Evolutionary conservation across 768 basidiomycete genomes (phyloP).

Genomic region (Pisolithus sp.): DNA sequence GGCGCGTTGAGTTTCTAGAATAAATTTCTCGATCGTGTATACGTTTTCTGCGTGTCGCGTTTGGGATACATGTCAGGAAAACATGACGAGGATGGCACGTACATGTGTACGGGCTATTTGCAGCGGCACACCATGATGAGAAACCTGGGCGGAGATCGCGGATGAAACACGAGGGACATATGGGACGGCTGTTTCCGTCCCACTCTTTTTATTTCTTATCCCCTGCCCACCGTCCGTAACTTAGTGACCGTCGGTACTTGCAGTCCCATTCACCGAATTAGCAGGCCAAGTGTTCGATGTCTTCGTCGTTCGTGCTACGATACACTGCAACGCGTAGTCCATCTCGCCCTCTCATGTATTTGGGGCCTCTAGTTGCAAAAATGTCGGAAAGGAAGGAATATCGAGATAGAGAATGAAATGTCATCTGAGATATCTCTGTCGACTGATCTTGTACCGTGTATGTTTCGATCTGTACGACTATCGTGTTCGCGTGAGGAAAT

Average conservation of each 20-base stretch:
- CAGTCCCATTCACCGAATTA: not conserved
- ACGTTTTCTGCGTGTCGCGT: no score
- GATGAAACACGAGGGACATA: no score
- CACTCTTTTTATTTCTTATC: no score
- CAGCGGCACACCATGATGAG: no score
- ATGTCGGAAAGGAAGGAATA: slow-evolving; percentile 11
- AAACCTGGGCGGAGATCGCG: no score
- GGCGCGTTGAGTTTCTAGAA: no score
- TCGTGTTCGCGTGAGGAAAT: slow-evolving; percentile 3
- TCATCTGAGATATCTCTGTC: slow-evolving; percentile 2
- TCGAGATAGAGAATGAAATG: slow-evolving; percentile 2
- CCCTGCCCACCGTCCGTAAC: not conserved
- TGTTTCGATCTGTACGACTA: not conserved
- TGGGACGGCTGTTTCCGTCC: no score
- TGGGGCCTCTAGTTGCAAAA: slow-evolving; percentile 9
- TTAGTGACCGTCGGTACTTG: not conserved
- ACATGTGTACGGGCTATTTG: no score
- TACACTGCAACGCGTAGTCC: slow-evolving; percentile 1
- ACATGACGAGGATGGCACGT: no score
- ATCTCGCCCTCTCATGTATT: slow-evolving; percentile 7
- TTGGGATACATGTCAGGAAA: no score
- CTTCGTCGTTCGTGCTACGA: slow-evolving; percentile 7
- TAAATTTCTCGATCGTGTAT: no score
- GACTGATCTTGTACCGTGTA: not conserved
- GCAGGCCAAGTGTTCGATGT: slow-evolving; percentile 2